Evolutionary conservation across 805 yeast species (phyloP).

Genomic region (Barnettozyma vustinii): DNA sequence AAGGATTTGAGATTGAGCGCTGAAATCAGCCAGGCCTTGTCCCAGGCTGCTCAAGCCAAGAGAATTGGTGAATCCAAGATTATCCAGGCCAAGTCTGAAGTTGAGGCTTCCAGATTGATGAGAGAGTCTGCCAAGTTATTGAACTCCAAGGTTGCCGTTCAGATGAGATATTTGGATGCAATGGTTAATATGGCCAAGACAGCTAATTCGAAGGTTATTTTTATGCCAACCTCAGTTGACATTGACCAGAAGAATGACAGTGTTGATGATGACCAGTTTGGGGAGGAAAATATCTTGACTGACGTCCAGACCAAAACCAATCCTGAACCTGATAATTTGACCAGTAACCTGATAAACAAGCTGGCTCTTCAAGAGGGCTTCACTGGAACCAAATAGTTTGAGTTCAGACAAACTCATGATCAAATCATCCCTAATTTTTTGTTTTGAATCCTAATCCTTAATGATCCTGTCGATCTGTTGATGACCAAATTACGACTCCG

Average conservation of each 20-base stretch:
- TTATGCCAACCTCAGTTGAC: constrained; percentile 54
- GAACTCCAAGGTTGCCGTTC: constrained; percentile 73
- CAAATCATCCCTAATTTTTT: not conserved
- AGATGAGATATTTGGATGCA: constrained; percentile 73
- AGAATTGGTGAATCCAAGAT: constrained; percentile 74
- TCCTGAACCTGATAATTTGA: not conserved
- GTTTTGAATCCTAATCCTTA: not conserved
- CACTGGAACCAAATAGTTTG: not conserved
- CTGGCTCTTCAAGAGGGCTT: constrained; percentile 10
- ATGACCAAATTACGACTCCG: no score
- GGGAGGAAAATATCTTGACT: constrained; percentile 2
- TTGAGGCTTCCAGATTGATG: constrained; percentile 70
- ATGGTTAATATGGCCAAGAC: constrained; percentile 65
- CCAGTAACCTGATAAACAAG: constrained; percentile 3
- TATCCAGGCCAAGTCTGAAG: constrained; percentile 71
- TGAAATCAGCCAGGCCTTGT: constrained; percentile 52
- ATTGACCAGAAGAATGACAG: constrained; percentile 25
- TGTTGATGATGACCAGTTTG: not conserved
- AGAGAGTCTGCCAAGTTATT: constrained; percentile 74
- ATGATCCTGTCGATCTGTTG: not conserved
- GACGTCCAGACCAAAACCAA: not conserved
- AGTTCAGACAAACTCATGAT: not conserved
- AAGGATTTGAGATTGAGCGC: constrained; percentile 56
- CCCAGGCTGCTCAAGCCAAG: constrained; percentile 72
- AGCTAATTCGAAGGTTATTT: constrained; percentile 62